These are phyloP conservation scores for Penicillium robsamsonii DNA, from an alignment of 495 filamentous ascomycete genomes.

Conservation along the genomic window DNA sequence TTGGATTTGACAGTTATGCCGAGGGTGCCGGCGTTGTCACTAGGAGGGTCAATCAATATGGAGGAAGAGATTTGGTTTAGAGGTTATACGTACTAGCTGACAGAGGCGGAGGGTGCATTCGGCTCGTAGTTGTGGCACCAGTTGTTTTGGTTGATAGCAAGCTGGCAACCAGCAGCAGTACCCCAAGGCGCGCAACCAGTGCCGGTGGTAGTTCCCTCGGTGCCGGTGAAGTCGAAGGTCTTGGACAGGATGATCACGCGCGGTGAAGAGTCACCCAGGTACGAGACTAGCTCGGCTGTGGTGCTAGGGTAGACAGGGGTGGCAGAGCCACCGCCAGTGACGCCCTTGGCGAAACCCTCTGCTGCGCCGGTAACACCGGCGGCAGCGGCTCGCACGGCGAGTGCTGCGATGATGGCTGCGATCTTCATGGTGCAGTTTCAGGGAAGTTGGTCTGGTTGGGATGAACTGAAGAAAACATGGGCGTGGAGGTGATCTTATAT, in stretches of 20 bases:
- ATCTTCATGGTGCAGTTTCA: conserved; percentile 18
- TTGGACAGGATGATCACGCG: conserved; percentile 41
- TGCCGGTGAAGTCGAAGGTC: conserved; percentile 46
- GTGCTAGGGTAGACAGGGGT: conserved; percentile 38
- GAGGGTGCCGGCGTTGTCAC: conserved; percentile 42
- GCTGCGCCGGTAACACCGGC: conserved; percentile 37
- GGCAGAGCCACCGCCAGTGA: conserved; percentile 41
- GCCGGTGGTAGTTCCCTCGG: conserved; percentile 40
- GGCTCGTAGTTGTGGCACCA: conserved; percentile 48
- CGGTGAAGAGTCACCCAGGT: conserved; percentile 37
- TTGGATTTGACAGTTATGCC: conserved; percentile 47
- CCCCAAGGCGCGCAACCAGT: conserved; percentile 50
- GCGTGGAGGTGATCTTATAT: conserved; percentile 7
- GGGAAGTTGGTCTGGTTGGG: background rate
- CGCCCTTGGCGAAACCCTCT: conserved; percentile 43
- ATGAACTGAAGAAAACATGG: conserved; percentile 1
- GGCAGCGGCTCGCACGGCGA: conserved; percentile 29
- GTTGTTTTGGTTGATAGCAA: conserved; percentile 53
- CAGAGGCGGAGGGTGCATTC: conserved; percentile 31
- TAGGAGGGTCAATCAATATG: background rate
- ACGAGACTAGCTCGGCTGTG: conserved; percentile 44
- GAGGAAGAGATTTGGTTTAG: background rate
- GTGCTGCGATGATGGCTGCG: conserved; percentile 20
- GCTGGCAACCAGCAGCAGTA: conserved; percentile 42
- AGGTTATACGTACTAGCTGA: conserved; percentile 36